Evolutionary conservation across 495 filamentous ascomycete genomes (phyloP), one percentile per base, ranked within the genome.

Genomic region (Tuber calosporum): DNA sequence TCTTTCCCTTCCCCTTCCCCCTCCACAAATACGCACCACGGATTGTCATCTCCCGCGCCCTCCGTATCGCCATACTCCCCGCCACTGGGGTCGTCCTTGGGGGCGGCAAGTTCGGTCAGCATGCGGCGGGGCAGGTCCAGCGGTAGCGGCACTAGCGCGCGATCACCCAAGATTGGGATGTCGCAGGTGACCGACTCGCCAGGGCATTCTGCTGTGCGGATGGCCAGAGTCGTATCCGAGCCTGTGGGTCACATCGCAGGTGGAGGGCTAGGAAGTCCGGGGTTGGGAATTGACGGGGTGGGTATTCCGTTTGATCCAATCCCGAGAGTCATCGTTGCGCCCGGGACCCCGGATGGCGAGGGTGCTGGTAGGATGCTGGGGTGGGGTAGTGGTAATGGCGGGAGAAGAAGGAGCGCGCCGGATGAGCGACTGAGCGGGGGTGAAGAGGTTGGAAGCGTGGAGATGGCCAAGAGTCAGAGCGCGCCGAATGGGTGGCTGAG

Each of bases 321-420:
- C 40, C 76, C 76, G 11, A 45, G 77, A 53, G 76, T 78, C 37
- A 77, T 66, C 41, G 62, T 78, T 30, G 75, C 70, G 9, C 75
- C 67, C n/a, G 9, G 73, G 38, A 77, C 76, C 8, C 74, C 76
- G 7, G 76, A 78, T 26, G 53, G 11, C 9, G 53, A 62, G 13
- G 9, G 53, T 8, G 7, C 45, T 53, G 45, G 45, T 0, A 26
- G n/a, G 53, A 26, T 62, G 9, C 30, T n/a, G 53, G 53, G 4
- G n/a, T 30, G n/a, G 53, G 11, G 53, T 17, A 11, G n/a, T 30
- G n/a, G 53, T 13, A 26, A 0, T 30, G 5, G 53, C 3, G 53
- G 26, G 26, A 62, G 53, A 30, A 62, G 53, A 26, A 62, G 53
- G 8, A 62, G 53, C 30, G 53, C 53, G 26, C 53, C 53, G 39